Evolutionary conservation across 2,329 filamentous ascomycete species (phyloP).

Genomic region (Sporothrix sp.): DNA sequence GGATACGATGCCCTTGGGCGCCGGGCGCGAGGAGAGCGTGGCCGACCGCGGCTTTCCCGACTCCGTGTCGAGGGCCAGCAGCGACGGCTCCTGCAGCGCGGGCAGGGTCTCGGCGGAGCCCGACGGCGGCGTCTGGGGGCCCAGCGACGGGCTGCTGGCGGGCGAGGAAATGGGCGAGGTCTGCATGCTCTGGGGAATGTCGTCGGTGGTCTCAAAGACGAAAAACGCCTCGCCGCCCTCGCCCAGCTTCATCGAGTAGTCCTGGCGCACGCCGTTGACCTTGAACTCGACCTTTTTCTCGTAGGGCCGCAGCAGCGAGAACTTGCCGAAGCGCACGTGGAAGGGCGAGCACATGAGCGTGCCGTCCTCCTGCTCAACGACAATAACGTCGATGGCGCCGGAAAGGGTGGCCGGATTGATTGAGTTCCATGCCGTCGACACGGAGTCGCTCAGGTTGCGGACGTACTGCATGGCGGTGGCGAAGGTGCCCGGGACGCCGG

Average conservation of each 20-base stretch:
- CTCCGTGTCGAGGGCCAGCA: slow-evolving; percentile 52
- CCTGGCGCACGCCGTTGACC: slow-evolving; percentile 84
- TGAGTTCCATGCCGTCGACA: slow-evolving; percentile 98
- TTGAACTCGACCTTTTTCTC: slow-evolving; percentile 99
- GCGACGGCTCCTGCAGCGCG: slow-evolving; percentile 57
- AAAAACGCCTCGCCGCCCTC: slow-evolving; percentile 98
- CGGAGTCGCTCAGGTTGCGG: slow-evolving; percentile 84
- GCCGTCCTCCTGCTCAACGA: slow-evolving; percentile 93
- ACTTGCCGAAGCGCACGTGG: slow-evolving; percentile 98
- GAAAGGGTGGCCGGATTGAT: slow-evolving; percentile 97
- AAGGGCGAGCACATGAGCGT: slow-evolving; percentile 86
- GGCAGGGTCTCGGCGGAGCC: slow-evolving; percentile 24
- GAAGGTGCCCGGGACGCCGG: no score
- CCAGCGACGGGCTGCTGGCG: slow-evolving; percentile 67
- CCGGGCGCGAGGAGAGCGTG: slow-evolving; percentile 29
- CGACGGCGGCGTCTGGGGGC: slow-evolving; percentile 32
- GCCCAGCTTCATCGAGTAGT: slow-evolving; percentile 96
- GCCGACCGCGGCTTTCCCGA: slow-evolving; percentile 28
- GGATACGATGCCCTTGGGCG: slow-evolving; percentile 34
- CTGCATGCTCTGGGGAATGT: slow-evolving; percentile 85
- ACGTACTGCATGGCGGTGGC: slow-evolving; percentile 81
- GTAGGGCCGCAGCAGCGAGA: slow-evolving; percentile 84
- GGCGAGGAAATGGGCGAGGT: slow-evolving; percentile 91
- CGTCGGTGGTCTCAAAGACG: slow-evolving; percentile 89
- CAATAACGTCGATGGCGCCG: slow-evolving; percentile 97